phyloP scores from a whole-genome alignment of 192 early-diverging fungal species.

The Coemansia reversa region DNA sequence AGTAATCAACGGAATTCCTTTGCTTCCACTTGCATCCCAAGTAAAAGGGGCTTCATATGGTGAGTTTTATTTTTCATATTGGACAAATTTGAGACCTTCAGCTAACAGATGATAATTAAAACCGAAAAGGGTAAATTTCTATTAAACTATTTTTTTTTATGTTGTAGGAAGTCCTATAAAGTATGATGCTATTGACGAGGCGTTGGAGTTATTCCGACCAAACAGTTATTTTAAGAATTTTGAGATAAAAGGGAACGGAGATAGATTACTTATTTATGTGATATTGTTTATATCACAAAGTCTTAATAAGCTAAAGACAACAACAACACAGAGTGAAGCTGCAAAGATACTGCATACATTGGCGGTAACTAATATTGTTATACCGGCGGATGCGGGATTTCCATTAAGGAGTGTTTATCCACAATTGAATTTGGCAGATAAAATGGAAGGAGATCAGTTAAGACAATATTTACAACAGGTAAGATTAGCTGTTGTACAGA shows the following conservation, averaged over 20 bases:
- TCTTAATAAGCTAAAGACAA: slow-evolving; percentile 65
- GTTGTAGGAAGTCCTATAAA: slow-evolving; percentile 53
- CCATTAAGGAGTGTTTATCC: slow-evolving; percentile 91
- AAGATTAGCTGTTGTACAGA: slow-evolving; percentile 80
- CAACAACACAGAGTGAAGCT: slow-evolving; percentile 67
- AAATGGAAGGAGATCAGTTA: slow-evolving; percentile 75
- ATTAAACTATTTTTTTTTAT: no score
- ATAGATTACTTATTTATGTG: slow-evolving; percentile 93
- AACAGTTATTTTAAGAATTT: slow-evolving; percentile 99
- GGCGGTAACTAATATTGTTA: slow-evolving; percentile 85
- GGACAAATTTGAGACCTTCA: no score
- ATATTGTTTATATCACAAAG: slow-evolving; percentile 90
- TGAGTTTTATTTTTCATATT: no score
- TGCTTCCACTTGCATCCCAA: slow-evolving; percentile 90
- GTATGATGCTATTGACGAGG: slow-evolving; percentile 94
- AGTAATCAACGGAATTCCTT: slow-evolving; percentile 76
- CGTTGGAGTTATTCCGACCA: slow-evolving; percentile 89
- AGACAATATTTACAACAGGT: slow-evolving; percentile 87
- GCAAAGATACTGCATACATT: slow-evolving; percentile 75
- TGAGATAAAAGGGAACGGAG: slow-evolving; percentile 93
- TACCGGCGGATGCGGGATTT: slow-evolving; percentile 91
- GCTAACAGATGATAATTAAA: no score
- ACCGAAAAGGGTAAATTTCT: no score
- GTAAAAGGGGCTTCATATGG: slow-evolving; percentile 77
- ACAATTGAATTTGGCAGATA: slow-evolving; percentile 56